Evolutionary conservation across 2,329 filamentous ascomycete species (phyloP), one percentile per base, ranked within the genome.

Genomic region (Sphaerulina musiva): DNA sequence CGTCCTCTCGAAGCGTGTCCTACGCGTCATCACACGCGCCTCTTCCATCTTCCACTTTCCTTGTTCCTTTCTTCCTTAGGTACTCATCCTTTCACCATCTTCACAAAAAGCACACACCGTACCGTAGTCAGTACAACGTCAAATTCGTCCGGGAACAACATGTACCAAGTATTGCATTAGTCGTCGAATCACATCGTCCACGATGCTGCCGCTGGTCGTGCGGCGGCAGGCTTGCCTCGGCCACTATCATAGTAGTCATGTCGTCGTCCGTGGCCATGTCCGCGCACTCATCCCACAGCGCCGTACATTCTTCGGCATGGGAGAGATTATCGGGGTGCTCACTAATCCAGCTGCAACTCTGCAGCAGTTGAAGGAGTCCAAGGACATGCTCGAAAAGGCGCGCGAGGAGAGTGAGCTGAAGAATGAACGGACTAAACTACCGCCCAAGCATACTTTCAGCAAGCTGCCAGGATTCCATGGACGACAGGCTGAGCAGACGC

Each of bases 381-480:
- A 53, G 31, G 58, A 60, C 8, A 56, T 60, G 55, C 47, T 60
- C 2, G 36, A 52, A 9, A 60, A 58, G 31, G 58, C 58, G 14
- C 56, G 54, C 34, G 56, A 60, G 23, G 55, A 60, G 17, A 53
- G 44, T 10, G 53, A 60, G 23, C 44, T 60, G 11, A 52, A 48
- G 2, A 53, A 56, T 17, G 56, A 60, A 53, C 44, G 50, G 10
- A 56, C 52, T 23, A 55, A 55, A 46, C 58, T 60, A n/a, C 58
- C 58, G 1, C 53, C 47, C 1, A 60, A 58, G 40, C 58, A 58
- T 12, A 60, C 58, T 1, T 60, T 60, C 32, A 51, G 46, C 5
- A 55, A 54, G 34, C 48, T 60, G 20, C 56, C 58, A 11, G 58
- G 58, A 5, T 60, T 60, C 34, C 56, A 60, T 51, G 56, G 58